Conservation (phyloP, 2,329 filamentous ascomycete genomes). For the Fusarium floridanum region DNA sequence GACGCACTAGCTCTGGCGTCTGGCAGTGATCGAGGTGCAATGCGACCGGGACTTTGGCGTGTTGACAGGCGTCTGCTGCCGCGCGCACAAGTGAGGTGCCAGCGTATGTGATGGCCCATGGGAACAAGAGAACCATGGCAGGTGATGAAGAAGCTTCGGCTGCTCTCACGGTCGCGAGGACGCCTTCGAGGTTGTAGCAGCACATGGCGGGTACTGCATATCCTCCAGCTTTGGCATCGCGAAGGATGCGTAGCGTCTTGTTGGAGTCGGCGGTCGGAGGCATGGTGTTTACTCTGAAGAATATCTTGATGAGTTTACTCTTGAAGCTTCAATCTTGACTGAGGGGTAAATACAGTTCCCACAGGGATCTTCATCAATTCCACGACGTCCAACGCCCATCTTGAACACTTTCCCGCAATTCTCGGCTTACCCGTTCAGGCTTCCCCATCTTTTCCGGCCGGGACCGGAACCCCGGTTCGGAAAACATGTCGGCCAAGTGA, state of each 20-base stretch:
- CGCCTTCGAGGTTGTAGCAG: conserved; percentile 77
- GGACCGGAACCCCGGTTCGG: neutral
- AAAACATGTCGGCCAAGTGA: neutral
- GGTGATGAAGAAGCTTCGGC: conserved; percentile 75
- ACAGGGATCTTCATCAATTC: neutral
- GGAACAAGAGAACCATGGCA: conserved; percentile 78
- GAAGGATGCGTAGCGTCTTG: conserved; percentile 1
- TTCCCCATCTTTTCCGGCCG: neutral
- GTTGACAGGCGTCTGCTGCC: conserved; percentile 65
- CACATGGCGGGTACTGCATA: conserved; percentile 70
- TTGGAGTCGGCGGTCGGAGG: neutral
- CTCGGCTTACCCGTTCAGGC: conserved; percentile 1
- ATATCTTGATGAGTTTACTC: neutral
- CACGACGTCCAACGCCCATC: neutral
- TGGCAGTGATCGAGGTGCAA: conserved; percentile 78
- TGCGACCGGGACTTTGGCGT: conserved; percentile 68
- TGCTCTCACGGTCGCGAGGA: conserved; percentile 75
- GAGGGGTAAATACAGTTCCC: neutral
- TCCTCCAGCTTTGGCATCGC: conserved; percentile 30
- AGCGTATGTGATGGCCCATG: conserved; percentile 77
- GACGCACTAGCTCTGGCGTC: conserved; percentile 68
- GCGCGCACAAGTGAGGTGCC: conserved; percentile 66
- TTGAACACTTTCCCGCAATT: neutral
- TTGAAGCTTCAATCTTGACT: neutral
- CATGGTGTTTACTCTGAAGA: neutral